A percentile compares a stretch with the other conserved stretches of the same genome.
These are phyloP conservation scores for Ceratocystis cacaofunesta DNA, from an alignment of 2,329 filamentous ascomycete genomes.

Conservation along the genomic window DNA sequence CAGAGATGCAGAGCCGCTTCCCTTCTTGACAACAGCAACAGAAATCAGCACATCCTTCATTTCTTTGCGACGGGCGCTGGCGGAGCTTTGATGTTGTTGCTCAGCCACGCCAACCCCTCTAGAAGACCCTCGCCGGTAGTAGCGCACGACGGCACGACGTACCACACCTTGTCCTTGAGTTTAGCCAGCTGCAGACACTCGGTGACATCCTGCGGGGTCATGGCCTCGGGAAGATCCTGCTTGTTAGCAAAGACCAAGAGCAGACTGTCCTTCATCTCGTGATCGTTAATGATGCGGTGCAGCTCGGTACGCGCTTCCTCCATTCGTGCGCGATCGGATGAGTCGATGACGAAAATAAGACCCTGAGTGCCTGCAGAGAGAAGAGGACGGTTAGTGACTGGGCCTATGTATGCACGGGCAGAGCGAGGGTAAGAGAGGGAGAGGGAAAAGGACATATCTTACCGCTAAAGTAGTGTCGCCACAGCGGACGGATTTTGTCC, in stretches of 20 bases:
- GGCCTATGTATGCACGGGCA: background rate
- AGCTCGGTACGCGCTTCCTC: constrained; percentile 87
- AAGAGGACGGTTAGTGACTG: background rate
- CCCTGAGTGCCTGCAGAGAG: constrained; percentile 65
- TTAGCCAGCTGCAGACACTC: constrained; percentile 61
- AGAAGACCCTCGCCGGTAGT: constrained; percentile 68
- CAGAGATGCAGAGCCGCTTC: background rate
- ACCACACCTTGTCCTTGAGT: constrained; percentile 73
- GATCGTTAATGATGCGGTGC: constrained; percentile 93
- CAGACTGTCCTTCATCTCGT: constrained; percentile 92
- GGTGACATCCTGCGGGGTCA: constrained; percentile 68
- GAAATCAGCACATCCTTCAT: constrained; percentile 23
- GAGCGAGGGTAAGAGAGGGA: too few species aligned
- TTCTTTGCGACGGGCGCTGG: constrained; percentile 38
- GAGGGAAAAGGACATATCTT: constrained; percentile 22
- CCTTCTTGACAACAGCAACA: background rate
- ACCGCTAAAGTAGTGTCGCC: constrained; percentile 93
- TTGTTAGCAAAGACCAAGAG: constrained; percentile 97
- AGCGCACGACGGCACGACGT: constrained; percentile 69
- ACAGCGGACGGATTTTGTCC: constrained; percentile 95
- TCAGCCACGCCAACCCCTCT: constrained; percentile 70
- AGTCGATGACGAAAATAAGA: constrained; percentile 97
- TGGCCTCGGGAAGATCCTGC: constrained; percentile 77
- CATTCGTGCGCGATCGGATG: constrained; percentile 78
- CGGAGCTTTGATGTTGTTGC: constrained; percentile 64